Evolutionary conservation across 495 filamentous ascomycete genomes (phyloP).

Genomic region (Penicillium nucicola): DNA sequence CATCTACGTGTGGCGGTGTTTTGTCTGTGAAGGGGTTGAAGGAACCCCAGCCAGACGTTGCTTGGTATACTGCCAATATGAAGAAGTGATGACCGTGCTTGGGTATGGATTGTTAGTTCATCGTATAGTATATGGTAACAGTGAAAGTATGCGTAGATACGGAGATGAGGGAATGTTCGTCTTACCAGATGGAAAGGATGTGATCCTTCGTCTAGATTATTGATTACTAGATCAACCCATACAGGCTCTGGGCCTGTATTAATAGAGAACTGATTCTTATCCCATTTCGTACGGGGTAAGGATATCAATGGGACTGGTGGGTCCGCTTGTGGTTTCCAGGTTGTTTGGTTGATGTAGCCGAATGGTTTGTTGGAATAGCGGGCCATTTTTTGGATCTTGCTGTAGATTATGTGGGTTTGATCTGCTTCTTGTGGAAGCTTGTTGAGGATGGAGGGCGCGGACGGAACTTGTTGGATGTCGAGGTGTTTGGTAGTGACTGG

Average conservation of each 20-base stretch:
- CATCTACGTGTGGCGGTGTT: conserved; percentile 19
- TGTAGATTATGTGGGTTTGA: conserved; percentile 47
- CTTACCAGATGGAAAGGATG: conserved; percentile 52
- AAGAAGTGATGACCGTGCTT: conserved; percentile 86
- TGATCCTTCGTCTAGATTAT: conserved; percentile 48
- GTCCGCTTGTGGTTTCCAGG: conserved; percentile 38
- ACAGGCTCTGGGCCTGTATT: conserved; percentile 18
- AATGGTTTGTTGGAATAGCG: conserved; percentile 38
- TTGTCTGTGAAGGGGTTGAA: conserved; percentile 45
- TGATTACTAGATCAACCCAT: conserved; percentile 51
- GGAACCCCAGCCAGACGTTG: conserved; percentile 36
- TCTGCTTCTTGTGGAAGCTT: conserved; percentile 26
- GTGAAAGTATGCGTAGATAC: no score
- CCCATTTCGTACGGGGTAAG: conserved; percentile 36
- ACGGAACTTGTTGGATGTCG: conserved; percentile 25
- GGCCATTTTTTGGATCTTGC: conserved; percentile 43
- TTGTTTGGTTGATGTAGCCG: conserved; percentile 48
- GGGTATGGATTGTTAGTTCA: conserved; percentile 41
- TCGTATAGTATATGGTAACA: no score
- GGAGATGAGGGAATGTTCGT: background rate
- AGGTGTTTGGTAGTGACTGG: conserved; percentile 6
- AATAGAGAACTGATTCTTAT: conserved; percentile 38
- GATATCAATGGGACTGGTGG: conserved; percentile 25
- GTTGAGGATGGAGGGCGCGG: conserved; percentile 17
- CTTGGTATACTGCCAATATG: conserved; percentile 49